Conservation (phyloP, 371 early-diverging fungal genomes). For the Mucor indicus region DNA sequence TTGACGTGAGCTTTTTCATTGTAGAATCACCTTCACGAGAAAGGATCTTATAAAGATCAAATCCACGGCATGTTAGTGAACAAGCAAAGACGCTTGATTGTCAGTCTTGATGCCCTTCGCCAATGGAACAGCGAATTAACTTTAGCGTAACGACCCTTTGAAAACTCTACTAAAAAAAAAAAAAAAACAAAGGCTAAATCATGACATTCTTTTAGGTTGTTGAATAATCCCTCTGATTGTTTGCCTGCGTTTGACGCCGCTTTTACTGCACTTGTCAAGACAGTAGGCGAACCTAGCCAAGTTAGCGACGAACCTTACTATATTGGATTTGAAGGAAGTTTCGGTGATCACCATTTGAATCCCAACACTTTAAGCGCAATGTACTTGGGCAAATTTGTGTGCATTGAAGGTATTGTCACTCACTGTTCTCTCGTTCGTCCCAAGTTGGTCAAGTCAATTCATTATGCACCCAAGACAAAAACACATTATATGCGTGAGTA, state of each 20-base stretch:
- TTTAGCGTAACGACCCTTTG: conserved; percentile 48
- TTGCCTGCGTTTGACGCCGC: conserved; percentile 86
- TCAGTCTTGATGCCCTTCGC: conserved; percentile 89
- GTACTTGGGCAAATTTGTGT: conserved; percentile 89
- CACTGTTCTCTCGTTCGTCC: conserved; percentile 97
- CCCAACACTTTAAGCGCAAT: conserved; percentile 89
- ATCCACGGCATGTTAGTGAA: conserved; percentile 66
- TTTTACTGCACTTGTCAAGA: conserved; percentile 57
- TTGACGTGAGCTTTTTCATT: neutral
- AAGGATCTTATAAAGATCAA: conserved; percentile 60
- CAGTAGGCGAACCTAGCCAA: conserved; percentile 9
- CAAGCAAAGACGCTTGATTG: conserved; percentile 70
- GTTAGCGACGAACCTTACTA: conserved; percentile 50
- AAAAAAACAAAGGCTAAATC: neutral
- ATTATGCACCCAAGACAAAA: conserved; percentile 86
- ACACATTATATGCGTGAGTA: conserved; percentile 89
- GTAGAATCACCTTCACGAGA: conserved; percentile 22
- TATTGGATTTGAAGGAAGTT: conserved; percentile 92
- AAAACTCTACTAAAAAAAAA: neutral
- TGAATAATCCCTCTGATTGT: conserved; percentile 78
- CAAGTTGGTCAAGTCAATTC: conserved; percentile 93
- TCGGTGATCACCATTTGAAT: conserved; percentile 88
- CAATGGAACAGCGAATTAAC: conserved; percentile 67
- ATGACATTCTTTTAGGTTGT: conserved; percentile 44
- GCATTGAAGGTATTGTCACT: conserved; percentile 99